Evolutionary conservation across 768 basidiomycete species (phyloP), one percentile per base, ranked within the genome.

Genomic region (Tricholoma furcatifolium): DNA sequence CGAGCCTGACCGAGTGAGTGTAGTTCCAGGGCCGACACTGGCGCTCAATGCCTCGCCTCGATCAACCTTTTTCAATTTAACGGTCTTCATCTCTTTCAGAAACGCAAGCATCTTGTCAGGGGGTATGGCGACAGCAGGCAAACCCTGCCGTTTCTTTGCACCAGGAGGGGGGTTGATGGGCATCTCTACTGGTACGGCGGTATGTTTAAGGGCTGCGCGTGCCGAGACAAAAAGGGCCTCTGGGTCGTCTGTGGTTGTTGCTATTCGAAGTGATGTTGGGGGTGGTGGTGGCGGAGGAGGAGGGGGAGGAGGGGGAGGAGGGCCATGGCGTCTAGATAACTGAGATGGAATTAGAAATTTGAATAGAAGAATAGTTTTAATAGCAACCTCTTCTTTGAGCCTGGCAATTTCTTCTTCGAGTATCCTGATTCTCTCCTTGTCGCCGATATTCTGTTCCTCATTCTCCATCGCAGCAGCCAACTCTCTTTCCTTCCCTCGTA

Each of bases 21-120:
- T 49, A 4, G 48, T 11, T 9, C 31, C 43, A 30, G 40, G 27
- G 18, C 50, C 17, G n/a, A 11, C 30, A 18, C 27, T 39, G 2
- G 42, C 11, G 21, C 49, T 40, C 7, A 32, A 51, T 18, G 41
- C 21, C 9, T 51, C 24, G 34, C 60, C 62, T 14, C 67, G 64
- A 30, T 67, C 67, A 0, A 86, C 81, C 65, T 80, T 88, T 56
- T 80, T 78, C 46, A 92, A 61, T 43, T 84, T 74, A 21, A 83
- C 86, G 1, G 80, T 85, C 74, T 90, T 91, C 77, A 92, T 83
- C 65, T 92, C 90, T 6, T 71, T 83, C 56, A 92, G 67, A 61
- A 92, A 92, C 1, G 85, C 88, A 0, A 85, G 86, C 87, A 92
- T 90, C 65, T 91, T 88, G 55, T 91, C 90, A 2, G 85, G 77